Evolutionary conservation across 768 basidiomycete species (phyloP).

Genomic region (Tulasnella sp.): DNA sequence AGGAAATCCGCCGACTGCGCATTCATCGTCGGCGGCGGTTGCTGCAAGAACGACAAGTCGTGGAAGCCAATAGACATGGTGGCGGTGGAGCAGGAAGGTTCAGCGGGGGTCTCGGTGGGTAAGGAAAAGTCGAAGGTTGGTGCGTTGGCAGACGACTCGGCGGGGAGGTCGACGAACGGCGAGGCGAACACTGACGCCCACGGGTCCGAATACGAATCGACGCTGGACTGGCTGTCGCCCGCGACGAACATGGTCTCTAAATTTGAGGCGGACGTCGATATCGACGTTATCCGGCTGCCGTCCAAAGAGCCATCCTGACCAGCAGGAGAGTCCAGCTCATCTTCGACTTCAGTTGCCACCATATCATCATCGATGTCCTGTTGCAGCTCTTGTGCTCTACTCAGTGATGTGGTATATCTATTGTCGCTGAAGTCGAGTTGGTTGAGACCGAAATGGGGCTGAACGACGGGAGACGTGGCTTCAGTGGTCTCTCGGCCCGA

Average conservation of each 20-base stretch:
- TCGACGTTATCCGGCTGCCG: constrained; percentile 4
- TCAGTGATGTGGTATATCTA: not conserved
- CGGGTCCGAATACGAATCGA: not conserved
- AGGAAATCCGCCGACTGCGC: constrained; percentile 10
- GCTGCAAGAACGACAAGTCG: not conserved
- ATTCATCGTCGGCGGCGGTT: not conserved
- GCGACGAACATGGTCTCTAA: not conserved
- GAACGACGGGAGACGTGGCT: not conserved
- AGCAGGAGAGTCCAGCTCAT: constrained; percentile 2
- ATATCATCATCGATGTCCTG: not conserved
- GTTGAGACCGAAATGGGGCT: not conserved
- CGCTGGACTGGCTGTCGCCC: not conserved
- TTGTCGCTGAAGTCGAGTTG: not conserved
- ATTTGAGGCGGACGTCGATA: not conserved
- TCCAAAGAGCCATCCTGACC: not conserved
- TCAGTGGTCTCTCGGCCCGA: not conserved
- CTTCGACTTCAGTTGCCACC: not conserved
- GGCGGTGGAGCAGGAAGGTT: not conserved
- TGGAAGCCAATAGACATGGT: constrained; percentile 1
- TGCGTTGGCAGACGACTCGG: not conserved
- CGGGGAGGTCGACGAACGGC: not conserved
- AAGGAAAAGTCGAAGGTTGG: not conserved
- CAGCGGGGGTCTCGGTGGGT: constrained; percentile 7
- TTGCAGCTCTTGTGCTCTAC: not conserved
- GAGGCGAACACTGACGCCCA: not conserved